Evolutionary conservation across 1,139 yeast species (phyloP).

Genomic region (Wickerhamomyces sp.): DNA sequence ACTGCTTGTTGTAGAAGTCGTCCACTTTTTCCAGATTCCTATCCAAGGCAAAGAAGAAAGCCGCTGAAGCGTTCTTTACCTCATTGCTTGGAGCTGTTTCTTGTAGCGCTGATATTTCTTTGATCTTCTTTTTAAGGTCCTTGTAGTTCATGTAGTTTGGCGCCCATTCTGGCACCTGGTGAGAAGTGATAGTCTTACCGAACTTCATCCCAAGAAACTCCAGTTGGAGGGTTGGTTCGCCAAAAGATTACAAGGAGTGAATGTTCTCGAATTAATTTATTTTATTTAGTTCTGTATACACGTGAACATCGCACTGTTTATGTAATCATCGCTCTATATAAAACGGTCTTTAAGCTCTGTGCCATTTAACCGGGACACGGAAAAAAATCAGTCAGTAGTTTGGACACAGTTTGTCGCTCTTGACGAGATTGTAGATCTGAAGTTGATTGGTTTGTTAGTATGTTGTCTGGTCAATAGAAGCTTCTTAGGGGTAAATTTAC

Average conservation of each 20-base stretch:
- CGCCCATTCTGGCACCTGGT: slow-evolving; percentile 93
- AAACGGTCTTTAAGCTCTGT: too few species aligned
- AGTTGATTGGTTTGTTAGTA: slow-evolving; percentile 4
- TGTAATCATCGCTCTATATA: too few species aligned
- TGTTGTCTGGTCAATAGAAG: background rate
- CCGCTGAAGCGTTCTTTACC: slow-evolving; percentile 43
- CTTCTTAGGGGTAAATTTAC: slow-evolving; percentile 23
- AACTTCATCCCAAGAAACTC: slow-evolving; percentile 19
- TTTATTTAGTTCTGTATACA: too few species aligned
- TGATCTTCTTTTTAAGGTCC: slow-evolving; percentile 74
- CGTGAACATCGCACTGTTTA: too few species aligned
- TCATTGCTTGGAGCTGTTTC: slow-evolving; percentile 23
- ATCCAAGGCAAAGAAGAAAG: slow-evolving; percentile 76
- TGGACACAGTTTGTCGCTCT: slow-evolving; percentile 57
- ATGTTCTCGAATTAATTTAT: too few species aligned
- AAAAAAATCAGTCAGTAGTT: too few species aligned
- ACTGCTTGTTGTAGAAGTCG: slow-evolving; percentile 68
- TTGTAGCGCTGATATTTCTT: slow-evolving; percentile 37
- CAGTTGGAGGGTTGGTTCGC: too few species aligned
- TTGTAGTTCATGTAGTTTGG: slow-evolving; percentile 80
- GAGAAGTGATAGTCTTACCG: slow-evolving; percentile 47
- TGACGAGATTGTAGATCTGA: slow-evolving; percentile 45
- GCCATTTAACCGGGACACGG: too few species aligned
- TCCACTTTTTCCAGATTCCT: slow-evolving; percentile 80
- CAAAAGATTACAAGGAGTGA: too few species aligned